phyloP scores from a whole-genome alignment of 176 grass and related monocot species.

The Oryza australiensis region DNA sequence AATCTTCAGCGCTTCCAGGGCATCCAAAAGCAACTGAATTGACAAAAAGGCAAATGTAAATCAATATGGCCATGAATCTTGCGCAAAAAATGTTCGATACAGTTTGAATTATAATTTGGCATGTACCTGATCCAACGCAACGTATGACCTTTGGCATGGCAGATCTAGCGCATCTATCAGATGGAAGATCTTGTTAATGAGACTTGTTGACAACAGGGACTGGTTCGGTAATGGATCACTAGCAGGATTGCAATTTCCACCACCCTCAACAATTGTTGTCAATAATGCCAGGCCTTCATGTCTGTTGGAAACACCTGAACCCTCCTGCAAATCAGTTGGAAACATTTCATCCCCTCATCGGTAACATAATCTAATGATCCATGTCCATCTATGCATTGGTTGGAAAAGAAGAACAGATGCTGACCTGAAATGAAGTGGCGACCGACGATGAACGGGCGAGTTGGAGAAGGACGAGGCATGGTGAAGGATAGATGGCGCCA shows the following conservation, averaged over 20 bases:
- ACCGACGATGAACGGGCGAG: background rate
- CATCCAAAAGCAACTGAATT: slow-evolving; percentile 44
- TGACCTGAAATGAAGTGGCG: background rate
- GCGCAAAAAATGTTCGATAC: background rate
- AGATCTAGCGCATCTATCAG: slow-evolving; percentile 28
- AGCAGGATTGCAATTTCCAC: background rate
- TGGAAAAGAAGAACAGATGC: background rate
- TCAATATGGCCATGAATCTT: background rate
- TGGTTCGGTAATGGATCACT: background rate
- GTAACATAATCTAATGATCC: background rate
- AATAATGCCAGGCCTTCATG: slow-evolving; percentile 30
- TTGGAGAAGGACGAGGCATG: slow-evolving; percentile 28
- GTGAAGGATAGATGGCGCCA: slow-evolving; percentile 19
- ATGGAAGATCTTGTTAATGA: slow-evolving; percentile 3
- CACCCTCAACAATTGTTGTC: slow-evolving; percentile 13
- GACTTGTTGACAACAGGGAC: background rate
- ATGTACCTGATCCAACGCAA: slow-evolving; percentile 23
- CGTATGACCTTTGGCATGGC: background rate
- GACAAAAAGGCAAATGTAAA: background rate
- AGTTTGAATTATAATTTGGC: background rate
- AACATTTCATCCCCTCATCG: background rate
- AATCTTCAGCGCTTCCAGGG: slow-evolving; percentile 34
- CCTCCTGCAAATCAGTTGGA: slow-evolving; percentile 7
- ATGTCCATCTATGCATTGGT: background rate
- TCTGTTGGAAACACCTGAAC: background rate